Conservation (phyloP, 768 basidiomycete genomes). For the Termitomyces sp. region DNA sequence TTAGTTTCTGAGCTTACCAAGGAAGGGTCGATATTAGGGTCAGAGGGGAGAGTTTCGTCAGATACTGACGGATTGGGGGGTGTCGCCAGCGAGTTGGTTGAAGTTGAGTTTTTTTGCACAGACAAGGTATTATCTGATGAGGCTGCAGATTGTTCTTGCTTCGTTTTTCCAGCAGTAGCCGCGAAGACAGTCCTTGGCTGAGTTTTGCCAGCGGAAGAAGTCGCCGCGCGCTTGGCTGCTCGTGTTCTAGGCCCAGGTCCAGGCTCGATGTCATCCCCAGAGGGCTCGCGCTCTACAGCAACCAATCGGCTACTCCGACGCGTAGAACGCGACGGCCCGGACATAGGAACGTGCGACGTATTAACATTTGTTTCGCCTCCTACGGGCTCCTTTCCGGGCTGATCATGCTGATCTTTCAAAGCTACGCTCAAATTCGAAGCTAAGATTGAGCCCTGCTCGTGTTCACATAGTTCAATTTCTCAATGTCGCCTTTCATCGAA, state of each 20-base stretch:
- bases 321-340: slow-evolving; percentile 8
- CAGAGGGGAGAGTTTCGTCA: neutral
- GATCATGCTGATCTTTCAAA: neutral
- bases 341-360: neutral
- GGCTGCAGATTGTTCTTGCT: slow-evolving; percentile 7
- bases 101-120: neutral
- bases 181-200: slow-evolving; percentile 7
- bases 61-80: neutral
- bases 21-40: slow-evolving; percentile 15
- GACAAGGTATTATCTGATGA: slow-evolving; percentile 2
- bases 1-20: slow-evolving; percentile 4
- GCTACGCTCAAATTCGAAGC: slow-evolving; percentile 3
- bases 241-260: slow-evolving; percentile 11
- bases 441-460: slow-evolving; percentile 8
- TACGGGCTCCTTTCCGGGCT: neutral
- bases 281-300: neutral
- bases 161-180: slow-evolving; percentile 5
- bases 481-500: neutral
- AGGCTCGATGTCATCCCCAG: neutral
- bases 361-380: neutral
- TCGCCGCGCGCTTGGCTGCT: slow-evolving; percentile 5
- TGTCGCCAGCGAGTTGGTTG: neutral
- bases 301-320: slow-evolving; percentile 10
- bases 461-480: neutral
- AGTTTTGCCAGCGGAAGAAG: slow-evolving; percentile 4